phyloP scores from a whole-genome alignment of 495 filamentous ascomycete species.

The Hyaloscypha hepaticicola region DNA sequence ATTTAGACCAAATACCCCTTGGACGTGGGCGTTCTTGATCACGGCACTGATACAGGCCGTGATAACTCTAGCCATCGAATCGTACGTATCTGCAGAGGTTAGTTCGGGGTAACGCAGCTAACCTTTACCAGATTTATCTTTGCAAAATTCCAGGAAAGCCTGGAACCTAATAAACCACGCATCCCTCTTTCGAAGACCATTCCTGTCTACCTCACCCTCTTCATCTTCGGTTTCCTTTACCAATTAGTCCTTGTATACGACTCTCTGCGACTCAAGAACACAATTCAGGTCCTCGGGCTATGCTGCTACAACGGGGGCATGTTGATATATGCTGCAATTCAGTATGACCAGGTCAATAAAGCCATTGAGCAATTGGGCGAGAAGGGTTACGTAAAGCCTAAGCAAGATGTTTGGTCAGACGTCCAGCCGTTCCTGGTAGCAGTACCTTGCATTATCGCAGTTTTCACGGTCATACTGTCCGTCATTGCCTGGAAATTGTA shows the following conservation, averaged over 20 bases:
- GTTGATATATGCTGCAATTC: slow-evolving; percentile 87
- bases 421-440: slow-evolving; percentile 78
- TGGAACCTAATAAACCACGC: slow-evolving; percentile 30
- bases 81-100: slow-evolving; percentile 54
- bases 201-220: slow-evolving; percentile 89
- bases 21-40: slow-evolving; percentile 85
- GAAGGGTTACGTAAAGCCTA: slow-evolving; percentile 33
- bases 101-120: not conserved
- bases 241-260: slow-evolving; percentile 87
- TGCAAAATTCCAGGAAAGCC: slow-evolving; percentile 59
- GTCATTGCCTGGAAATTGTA: slow-evolving; percentile 91
- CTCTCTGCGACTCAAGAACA: slow-evolving; percentile 92
- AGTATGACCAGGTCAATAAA: slow-evolving; percentile 80
- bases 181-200: slow-evolving; percentile 63
- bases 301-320: slow-evolving; percentile 89
- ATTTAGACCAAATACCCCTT: slow-evolving; percentile 52
- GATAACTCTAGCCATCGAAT: slow-evolving; percentile 78
- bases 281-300: slow-evolving; percentile 95
- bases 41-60: slow-evolving; percentile 73
- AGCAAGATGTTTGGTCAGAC: slow-evolving; percentile 58
- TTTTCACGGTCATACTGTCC: slow-evolving; percentile 69
- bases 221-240: slow-evolving; percentile 96
- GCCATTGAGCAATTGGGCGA: slow-evolving; percentile 49
- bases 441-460: slow-evolving; percentile 77
- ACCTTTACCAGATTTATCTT: slow-evolving; percentile 57